A percentile compares a stretch with the other conserved stretches of the same genome.
Evolutionary conservation across 1,139 yeast species (phyloP).

Genomic region (Hanseniaspora uvarum): DNA sequence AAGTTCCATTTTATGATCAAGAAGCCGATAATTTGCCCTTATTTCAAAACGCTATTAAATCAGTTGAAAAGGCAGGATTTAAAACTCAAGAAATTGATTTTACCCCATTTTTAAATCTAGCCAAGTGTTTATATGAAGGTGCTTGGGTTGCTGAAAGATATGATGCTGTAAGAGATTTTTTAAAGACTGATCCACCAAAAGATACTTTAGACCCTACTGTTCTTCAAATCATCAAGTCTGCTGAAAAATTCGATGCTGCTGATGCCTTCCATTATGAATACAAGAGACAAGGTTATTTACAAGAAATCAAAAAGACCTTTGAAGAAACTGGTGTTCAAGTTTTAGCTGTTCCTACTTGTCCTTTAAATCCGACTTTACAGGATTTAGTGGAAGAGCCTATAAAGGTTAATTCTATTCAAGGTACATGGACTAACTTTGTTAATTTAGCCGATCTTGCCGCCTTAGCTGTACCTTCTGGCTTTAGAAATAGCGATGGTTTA

Average conservation of each 20-base stretch:
- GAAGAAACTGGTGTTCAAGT: constrained; percentile 49
- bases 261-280: constrained; percentile 78
- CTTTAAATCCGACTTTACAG: constrained; percentile 72
- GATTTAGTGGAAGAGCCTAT: constrained; percentile 72
- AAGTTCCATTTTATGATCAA: constrained; percentile 72
- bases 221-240: constrained; percentile 61
- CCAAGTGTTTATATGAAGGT: constrained; percentile 87
- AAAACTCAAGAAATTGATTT: constrained; percentile 57
- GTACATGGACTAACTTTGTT: constrained; percentile 93
- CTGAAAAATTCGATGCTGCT: constrained; percentile 67
- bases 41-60: constrained; percentile 50
- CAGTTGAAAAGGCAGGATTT: constrained; percentile 47
- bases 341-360: constrained; percentile 83
- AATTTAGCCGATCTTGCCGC: constrained; percentile 91
- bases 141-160: constrained; percentile 98
- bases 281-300: constrained; percentile 64
- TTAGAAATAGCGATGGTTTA: constrained; percentile 60
- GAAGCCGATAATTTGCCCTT: constrained; percentile 54
- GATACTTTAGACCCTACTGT: constrained; percentile 75
- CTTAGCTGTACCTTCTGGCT: constrained; percentile 82
- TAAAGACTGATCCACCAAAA: constrained; percentile 62
- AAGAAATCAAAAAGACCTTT: constrained; percentile 48
- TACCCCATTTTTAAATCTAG: constrained; percentile 64
- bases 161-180: constrained; percentile 67
- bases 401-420: constrained; percentile 73